Evolutionary conservation across 306 rosid genomes (phyloP), one percentile per base, ranked within the genome.

Genomic region (Inga leiocalycina): DNA sequence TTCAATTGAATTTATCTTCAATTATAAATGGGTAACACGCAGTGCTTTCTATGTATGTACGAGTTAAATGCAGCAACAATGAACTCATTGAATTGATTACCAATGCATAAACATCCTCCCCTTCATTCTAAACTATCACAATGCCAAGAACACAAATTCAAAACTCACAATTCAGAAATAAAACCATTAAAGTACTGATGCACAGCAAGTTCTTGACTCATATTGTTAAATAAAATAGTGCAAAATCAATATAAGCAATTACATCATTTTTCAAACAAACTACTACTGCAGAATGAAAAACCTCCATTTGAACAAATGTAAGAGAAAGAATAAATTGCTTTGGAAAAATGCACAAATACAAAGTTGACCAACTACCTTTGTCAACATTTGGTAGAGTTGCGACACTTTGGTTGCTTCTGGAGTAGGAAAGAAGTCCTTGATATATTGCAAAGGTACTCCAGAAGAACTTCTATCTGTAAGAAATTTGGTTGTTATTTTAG

Each of bases 331-430:
- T 46, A 10, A 78, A 64, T 27, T 45, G 62, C 61, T 71, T 54
- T 4, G 13, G 72, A 78, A 75, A 78, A 46, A 72, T 37, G 64
- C 51, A 79, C 49, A 83, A 37, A 70, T 41, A 74, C 46, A 35
- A 45, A 75, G 79, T 72, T 82, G 79, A 85, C 75, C 62, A 34
- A 44, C 81, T 85, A 93, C 99, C 99, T 93, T 88, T 35, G 92
- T 85, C 89, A 95, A 80, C 72, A 82, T 85, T 24, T 86, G 79
- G 84, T 92, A 93, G 65, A 95, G 80, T 77, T 81, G 82, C 24
- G 94, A 95, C 75, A 95, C 92, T 89, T 91, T 90, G 75, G 81
- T 83, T 70, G 97, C 88, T 79, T 91, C 97, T 77, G 87, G 72
- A 65, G 90, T 82, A 83, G 30, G 85, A 65, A 84, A 81, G 66